Base-by-base conservation (phyloP, 163 green algal genomes). In the Smithsoniella earleae region DNA sequence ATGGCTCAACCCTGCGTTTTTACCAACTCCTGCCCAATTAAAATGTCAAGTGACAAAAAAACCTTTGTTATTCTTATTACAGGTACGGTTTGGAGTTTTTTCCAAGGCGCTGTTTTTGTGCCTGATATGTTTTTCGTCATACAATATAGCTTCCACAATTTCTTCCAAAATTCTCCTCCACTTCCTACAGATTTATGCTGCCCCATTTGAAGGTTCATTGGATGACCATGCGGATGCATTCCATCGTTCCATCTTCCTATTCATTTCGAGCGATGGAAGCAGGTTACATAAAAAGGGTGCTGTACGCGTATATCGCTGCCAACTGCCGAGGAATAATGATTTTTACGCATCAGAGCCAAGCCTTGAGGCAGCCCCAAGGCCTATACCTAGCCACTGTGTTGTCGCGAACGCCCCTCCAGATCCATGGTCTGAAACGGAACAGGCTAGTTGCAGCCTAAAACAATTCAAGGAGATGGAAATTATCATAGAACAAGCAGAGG, bases 1-100 rank as follows among this genome's bases (percentile, higher is more conserved):
- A 22, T 96, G 89, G 89, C 77, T 96, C 66, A 80, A 96, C 77
- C 89, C 89, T 1, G 22, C 88, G n/a, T 62, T 83, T 45, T 77
- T 94, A 13, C 89, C 89, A 16, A 83, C 58, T 2, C 10, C 18
- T 1, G 73, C 82, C 27, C 78, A 89, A 76, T 80, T 93, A 18
- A 84, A 74, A n/a, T 92, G 87, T 78, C 34, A 64, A 1, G 77
- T 75, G 2, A 86, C 74, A 0, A 79, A 83, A 0, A 40, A 83
- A 46, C 75, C 72, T 10, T 64, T 94, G 65, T 72, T 86, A 44
- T 92, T 92, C 73, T 73, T 94, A 64, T 65, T 91, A 44, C 88
- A 92, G 76, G 76, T 83, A 6, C 1, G 55, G 34, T 3, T 18
- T 40, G 36, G 30, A 34, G 44, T 34, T 20, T 30, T 72, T n/a